A percentile compares a stretch with the other conserved stretches of the same genome.
phyloP scores from a whole-genome alignment of 192 early-diverging fungal genomes.

The Coemansia sp. region DNA sequence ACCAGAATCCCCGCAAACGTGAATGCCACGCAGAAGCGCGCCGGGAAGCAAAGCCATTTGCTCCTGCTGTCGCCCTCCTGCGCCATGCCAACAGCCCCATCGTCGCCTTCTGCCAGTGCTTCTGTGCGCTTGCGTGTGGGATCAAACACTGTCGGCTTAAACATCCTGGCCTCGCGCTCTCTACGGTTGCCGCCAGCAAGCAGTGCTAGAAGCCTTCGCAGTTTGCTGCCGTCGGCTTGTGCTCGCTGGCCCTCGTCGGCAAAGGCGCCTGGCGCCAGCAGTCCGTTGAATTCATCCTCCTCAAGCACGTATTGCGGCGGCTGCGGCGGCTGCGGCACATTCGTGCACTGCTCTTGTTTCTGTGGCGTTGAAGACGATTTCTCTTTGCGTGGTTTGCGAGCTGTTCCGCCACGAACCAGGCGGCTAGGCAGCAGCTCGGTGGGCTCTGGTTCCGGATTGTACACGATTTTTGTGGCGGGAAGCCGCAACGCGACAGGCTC shows the following conservation, averaged over 20 bases:
- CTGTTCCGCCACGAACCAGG: slow-evolving; percentile 9
- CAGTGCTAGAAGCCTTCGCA: slow-evolving; percentile 9
- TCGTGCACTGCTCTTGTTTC: neutral
- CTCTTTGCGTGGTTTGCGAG: neutral
- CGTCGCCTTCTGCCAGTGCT: neutral
- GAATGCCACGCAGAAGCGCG: slow-evolving; percentile 40
- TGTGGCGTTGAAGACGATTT: neutral
- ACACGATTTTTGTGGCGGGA: slow-evolving; percentile 1
- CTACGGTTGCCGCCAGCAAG: slow-evolving; percentile 9
- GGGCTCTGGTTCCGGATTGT: slow-evolving; percentile 5
- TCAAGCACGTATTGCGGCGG: neutral
- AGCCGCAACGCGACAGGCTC: neutral
- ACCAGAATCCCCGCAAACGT: slow-evolving; percentile 32
- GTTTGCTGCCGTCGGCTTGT: slow-evolving; percentile 30
- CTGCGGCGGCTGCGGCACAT: neutral
- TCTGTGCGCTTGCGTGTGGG: slow-evolving; percentile 4
- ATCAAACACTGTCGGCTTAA: slow-evolving; percentile 29
- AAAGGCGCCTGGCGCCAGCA: slow-evolving; percentile 43
- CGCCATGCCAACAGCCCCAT: neutral
- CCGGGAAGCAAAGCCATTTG: slow-evolving; percentile 43
- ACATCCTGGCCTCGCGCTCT: slow-evolving; percentile 30
- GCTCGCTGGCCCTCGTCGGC: slow-evolving; percentile 44
- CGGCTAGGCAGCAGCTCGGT: slow-evolving; percentile 16
- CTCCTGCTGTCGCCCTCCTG: slow-evolving; percentile 8
- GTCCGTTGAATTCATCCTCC: slow-evolving; percentile 41